Percentiles rank a stretch among this genome's conserved stretches.
Evolutionary conservation across 2,329 filamentous ascomycete genomes (phyloP).

Genomic region (Penicillium fuscoglaucum): DNA sequence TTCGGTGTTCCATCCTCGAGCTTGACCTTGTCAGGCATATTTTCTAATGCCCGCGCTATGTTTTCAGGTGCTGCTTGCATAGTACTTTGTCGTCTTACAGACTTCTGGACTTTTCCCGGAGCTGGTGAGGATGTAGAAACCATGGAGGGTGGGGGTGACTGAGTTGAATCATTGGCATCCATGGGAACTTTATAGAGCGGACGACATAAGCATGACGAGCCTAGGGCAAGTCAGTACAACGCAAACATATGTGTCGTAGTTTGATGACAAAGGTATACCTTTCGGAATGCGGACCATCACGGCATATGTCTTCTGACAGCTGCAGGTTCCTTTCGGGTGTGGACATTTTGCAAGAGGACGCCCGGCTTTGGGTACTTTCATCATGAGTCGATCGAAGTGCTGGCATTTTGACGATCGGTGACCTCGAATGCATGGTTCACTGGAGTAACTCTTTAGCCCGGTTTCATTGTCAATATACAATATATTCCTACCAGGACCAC

Average conservation of each 20-base stretch:
- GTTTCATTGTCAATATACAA: background rate
- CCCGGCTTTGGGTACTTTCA: conserved; percentile 52
- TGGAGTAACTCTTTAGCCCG: conserved; percentile 23
- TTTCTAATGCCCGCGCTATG: conserved; percentile 36
- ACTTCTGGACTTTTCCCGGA: conserved; percentile 40
- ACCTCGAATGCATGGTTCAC: conserved; percentile 51
- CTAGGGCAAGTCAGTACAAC: conserved; percentile 27
- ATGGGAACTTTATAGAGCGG: conserved; percentile 42
- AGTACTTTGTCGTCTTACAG: conserved; percentile 34
- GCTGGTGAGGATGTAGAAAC: conserved; percentile 26
- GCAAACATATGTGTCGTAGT: background rate
- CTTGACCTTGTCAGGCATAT: conserved; percentile 29
- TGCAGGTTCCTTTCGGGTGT: conserved; percentile 46
- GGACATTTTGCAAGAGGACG: conserved; percentile 50
- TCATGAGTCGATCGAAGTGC: conserved; percentile 51
- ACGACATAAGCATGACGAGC: conserved; percentile 43
- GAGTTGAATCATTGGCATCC: conserved; percentile 14
- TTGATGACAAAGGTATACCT: conserved; percentile 29
- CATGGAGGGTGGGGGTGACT: conserved; percentile 18
- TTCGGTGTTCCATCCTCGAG: conserved; percentile 19
- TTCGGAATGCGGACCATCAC: conserved; percentile 49
- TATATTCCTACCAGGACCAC: conserved; percentile 46
- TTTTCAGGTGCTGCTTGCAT: conserved; percentile 38
- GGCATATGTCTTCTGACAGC: conserved; percentile 44
- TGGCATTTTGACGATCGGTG: conserved; percentile 53